phyloP scores from a whole-genome alignment of 352 stramenopile genomes.

The Globisporangium alternatum region DNA sequence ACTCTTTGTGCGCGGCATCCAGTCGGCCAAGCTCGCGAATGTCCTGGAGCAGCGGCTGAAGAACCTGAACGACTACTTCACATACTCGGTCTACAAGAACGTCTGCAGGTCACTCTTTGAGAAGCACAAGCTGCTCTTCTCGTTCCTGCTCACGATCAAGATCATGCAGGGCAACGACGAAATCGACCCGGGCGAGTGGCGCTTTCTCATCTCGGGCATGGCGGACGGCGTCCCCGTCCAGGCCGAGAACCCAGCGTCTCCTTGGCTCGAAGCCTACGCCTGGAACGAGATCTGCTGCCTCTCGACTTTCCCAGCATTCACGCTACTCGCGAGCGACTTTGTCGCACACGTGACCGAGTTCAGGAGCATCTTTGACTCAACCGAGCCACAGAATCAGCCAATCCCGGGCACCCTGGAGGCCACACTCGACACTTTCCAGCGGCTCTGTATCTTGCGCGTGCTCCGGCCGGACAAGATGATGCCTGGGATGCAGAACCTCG shows the following conservation, averaged over 20 bases:
- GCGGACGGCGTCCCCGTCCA: slow-evolving; percentile 31
- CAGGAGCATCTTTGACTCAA: slow-evolving; percentile 77
- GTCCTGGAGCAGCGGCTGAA: slow-evolving; percentile 73
- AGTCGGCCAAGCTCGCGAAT: slow-evolving; percentile 61
- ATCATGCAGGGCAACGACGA: slow-evolving; percentile 86
- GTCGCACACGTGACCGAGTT: slow-evolving; percentile 49
- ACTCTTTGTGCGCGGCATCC: slow-evolving; percentile 90
- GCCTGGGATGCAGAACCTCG: slow-evolving; percentile 88
- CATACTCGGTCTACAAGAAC: slow-evolving; percentile 94
- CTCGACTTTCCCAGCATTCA: slow-evolving; percentile 66
- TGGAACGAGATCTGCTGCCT: slow-evolving; percentile 79
- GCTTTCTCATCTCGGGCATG: slow-evolving; percentile 90
- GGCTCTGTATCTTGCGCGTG: slow-evolving; percentile 74
- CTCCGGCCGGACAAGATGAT: slow-evolving; percentile 85
- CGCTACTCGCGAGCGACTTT: slow-evolving; percentile 48
- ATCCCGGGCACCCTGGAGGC: slow-evolving; percentile 58
- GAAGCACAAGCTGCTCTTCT: slow-evolving; percentile 93
- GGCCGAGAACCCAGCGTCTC: slow-evolving; percentile 48
- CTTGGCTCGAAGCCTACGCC: slow-evolving; percentile 72
- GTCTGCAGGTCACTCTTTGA: slow-evolving; percentile 93
- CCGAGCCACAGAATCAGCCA: slow-evolving; percentile 71
- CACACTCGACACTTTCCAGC: slow-evolving; percentile 80
- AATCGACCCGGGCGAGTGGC: slow-evolving; percentile 84
- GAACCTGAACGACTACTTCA: slow-evolving; percentile 92
- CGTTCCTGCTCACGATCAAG: slow-evolving; percentile 88